These are phyloP conservation scores for Nadsonia starkeyi-henricii DNA, from an alignment of 1,139 yeast genomes.

Conservation along the genomic window DNA sequence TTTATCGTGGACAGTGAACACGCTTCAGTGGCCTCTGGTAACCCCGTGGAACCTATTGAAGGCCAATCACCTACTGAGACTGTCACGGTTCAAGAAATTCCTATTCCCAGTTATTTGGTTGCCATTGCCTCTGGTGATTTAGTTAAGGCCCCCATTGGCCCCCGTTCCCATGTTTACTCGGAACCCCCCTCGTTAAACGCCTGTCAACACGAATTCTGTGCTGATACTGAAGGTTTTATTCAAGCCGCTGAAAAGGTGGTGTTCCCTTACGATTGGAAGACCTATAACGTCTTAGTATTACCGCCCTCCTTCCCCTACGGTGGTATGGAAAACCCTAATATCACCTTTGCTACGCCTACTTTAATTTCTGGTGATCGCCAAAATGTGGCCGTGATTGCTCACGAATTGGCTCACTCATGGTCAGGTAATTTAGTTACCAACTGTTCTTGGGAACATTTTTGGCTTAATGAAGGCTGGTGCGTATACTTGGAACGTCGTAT, in stretches of 20 bases:
- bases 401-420: constrained; percentile 89
- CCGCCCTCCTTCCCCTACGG: constrained; percentile 87
- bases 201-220: constrained; percentile 67
- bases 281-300: constrained; percentile 65
- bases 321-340: constrained; percentile 91
- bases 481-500: constrained; percentile 83
- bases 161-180: constrained; percentile 68
- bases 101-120: constrained; percentile 73
- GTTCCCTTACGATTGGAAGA: constrained; percentile 78
- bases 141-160: constrained; percentile 58
- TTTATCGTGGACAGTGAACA: constrained; percentile 50
- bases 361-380: constrained; percentile 75
- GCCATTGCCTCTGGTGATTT: constrained; percentile 83
- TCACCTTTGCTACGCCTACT: constrained; percentile 86
- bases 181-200: constrained; percentile 58
- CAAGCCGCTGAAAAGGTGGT: constrained; percentile 66
- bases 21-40: constrained; percentile 62
- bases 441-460: constrained; percentile 85
- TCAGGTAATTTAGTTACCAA: constrained; percentile 82
- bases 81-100: constrained; percentile 54
- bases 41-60: constrained; percentile 18
- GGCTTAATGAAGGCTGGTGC: constrained; percentile 96
- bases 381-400: constrained; percentile 80
- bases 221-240: constrained; percentile 67
- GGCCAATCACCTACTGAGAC: constrained; percentile 6